These are phyloP conservation scores for Neurospora africana DNA, from an alignment of 495 filamentous ascomycete genomes.

Conservation along the genomic window DNA sequence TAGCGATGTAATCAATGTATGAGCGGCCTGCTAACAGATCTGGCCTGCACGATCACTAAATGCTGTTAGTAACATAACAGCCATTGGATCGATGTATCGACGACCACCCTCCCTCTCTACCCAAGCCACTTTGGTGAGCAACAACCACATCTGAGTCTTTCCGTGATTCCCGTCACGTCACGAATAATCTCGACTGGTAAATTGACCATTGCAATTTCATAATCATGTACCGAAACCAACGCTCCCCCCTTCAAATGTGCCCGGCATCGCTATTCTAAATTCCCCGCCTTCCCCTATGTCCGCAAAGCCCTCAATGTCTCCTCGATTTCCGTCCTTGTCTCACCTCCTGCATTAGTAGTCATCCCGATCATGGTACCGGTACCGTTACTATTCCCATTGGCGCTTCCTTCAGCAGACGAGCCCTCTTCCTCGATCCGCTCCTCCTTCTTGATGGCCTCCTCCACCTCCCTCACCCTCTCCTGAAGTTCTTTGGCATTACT, in stretches of 20 bases:
- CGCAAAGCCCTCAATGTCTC: background rate
- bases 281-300: background rate
- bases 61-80: background rate
- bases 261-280: background rate
- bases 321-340: background rate
- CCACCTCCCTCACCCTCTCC: slow-evolving; percentile 6
- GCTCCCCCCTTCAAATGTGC: background rate
- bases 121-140: background rate
- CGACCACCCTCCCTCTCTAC: background rate
- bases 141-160: background rate
- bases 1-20: background rate
- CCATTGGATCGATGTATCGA: background rate
- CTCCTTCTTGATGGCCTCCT: background rate
- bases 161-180: background rate
- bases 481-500: background rate
- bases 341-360: background rate
- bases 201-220: background rate
- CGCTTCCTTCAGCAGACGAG: background rate
- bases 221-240: background rate
- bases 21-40: background rate
- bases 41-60: too few species aligned
- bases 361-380: background rate
- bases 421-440: background rate
- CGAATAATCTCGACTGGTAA: background rate
- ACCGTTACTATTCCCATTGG: background rate